These are phyloP conservation scores for Meira nashicola DNA, from an alignment of 1,284 basidiomycete species.

Conservation along the genomic window DNA sequence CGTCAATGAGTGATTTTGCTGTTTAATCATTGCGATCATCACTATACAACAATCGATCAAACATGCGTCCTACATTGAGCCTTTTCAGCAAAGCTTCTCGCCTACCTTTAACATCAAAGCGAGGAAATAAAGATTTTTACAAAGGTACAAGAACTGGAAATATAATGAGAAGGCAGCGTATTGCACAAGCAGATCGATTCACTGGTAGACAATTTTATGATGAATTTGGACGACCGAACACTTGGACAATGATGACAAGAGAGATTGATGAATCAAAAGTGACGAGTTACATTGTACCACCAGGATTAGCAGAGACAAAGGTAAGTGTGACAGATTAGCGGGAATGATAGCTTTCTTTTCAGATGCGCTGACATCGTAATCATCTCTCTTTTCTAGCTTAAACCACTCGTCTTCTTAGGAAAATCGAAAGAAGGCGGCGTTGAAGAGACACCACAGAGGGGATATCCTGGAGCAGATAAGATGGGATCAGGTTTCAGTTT, in stretches of 20 bases:
- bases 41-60: slow-evolving; percentile 5
- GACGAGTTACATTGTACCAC: slow-evolving; percentile 46
- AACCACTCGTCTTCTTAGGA: slow-evolving; percentile 7
- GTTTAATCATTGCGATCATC: background rate
- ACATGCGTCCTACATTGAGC: slow-evolving; percentile 38
- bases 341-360: background rate
- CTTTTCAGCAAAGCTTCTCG: slow-evolving; percentile 46
- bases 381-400: background rate
- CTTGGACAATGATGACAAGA: slow-evolving; percentile 43
- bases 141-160: slow-evolving; percentile 51
- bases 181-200: slow-evolving; percentile 37
- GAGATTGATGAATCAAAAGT: slow-evolving; percentile 42
- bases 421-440: background rate
- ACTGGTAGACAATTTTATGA: slow-evolving; percentile 40
- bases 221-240: slow-evolving; percentile 25
- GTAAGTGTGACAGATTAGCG: slow-evolving; percentile 18
- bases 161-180: slow-evolving; percentile 47
- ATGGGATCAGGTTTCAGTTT: slow-evolving; percentile 4
- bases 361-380: no score
- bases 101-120: slow-evolving; percentile 49
- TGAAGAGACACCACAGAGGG: background rate
- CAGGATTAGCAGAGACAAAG: slow-evolving; percentile 41
- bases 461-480: slow-evolving; percentile 8
- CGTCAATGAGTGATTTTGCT: background rate
- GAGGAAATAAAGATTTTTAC: slow-evolving; percentile 51